Evolutionary conservation across 2,329 filamentous ascomycete genomes (phyloP), one percentile per base, ranked within the genome.

Genomic region (Stagonosporopsis cucurbitacearum): DNA sequence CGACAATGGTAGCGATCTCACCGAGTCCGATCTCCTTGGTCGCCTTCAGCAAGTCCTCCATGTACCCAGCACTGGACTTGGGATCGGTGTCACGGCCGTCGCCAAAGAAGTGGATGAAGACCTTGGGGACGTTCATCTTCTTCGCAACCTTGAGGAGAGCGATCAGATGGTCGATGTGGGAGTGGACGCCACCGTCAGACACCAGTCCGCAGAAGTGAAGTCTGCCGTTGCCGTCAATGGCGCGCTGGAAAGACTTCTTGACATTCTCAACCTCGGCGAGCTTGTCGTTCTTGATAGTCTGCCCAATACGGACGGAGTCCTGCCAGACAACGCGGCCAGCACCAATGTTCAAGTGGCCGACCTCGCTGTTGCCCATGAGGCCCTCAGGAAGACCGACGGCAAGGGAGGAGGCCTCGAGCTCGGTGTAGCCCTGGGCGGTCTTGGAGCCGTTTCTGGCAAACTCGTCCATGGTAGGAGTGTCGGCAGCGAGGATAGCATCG

Each of bases 41-140:
- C 67, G 88, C 90, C 55, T 90, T 86, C 58, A 97, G 78, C 32
- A 99, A 84, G 75, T 93, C 86, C 79, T 96, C 82, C 86, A 99
- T 88, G 79, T 96, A 96, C 44, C 84, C 90, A 42, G 87, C 88
- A 53, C 90, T 90, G 58, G 92, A 96, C 85, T 97, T 97, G 75
- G 95, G 95, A 77, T 99, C 95, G 64, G 94, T 98, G 75, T 99
- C 95, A 76, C 95, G 91, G 68, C 95, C 95, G 79, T 99, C 95
- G 63, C 92, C 95, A 75, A 99, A 98, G 86, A 98, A 98, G 85
- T 99, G 95, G 74, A 99, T 96, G 82, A 89, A 98, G 69, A 99
- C 93, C 71, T 98, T 84, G 66, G 93, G 91, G 30, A 99, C 86
- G 43, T 86, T 87, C 72, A 91, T 87, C 69, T 91, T 88, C 84